These are phyloP conservation scores for Acanthochlamys bracteata DNA, from an alignment of 106 monocot species.

Conservation along the genomic window DNA sequence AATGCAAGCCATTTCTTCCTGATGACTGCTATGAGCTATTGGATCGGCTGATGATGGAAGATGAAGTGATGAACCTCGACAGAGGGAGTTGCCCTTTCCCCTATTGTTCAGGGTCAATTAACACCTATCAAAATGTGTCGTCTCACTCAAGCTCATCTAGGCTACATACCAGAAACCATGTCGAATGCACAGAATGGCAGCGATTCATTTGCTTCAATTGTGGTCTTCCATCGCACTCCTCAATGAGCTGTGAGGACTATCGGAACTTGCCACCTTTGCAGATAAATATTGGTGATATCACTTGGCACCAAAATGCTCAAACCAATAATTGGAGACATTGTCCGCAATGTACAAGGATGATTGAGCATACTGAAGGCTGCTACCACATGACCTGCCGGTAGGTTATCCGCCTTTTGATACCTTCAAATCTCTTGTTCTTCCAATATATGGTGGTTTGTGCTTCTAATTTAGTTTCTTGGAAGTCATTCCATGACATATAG, in stretches of 20 bases:
- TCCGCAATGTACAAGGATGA: slow-evolving; percentile 47
- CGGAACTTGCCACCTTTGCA: slow-evolving; percentile 38
- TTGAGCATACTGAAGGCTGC: slow-evolving; percentile 68
- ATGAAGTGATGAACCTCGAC: slow-evolving; percentile 15
- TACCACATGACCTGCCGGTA: slow-evolving; percentile 85
- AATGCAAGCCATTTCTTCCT: slow-evolving; percentile 39
- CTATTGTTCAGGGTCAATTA: slow-evolving; percentile 42
- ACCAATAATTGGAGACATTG: slow-evolving; percentile 60
- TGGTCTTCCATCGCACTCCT: slow-evolving; percentile 59
- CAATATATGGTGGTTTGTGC: neutral
- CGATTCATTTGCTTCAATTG: slow-evolving; percentile 61
- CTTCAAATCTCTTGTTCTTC: neutral
- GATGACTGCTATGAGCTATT: slow-evolving; percentile 22
- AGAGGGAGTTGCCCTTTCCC: slow-evolving; percentile 55
- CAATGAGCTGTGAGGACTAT: slow-evolving; percentile 76
- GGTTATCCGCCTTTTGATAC: neutral
- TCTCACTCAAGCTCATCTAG: slow-evolving; percentile 34
- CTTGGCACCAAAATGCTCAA: slow-evolving; percentile 32
- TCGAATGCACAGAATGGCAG: slow-evolving; percentile 65
- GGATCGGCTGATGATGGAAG: slow-evolving; percentile 20
- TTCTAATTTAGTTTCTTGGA: neutral
- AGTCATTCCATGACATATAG: neutral
- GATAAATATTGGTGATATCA: slow-evolving; percentile 30
- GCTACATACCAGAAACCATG: slow-evolving; percentile 19
- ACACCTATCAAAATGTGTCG: slow-evolving; percentile 8